phyloP scores from a whole-genome alignment of 2,329 filamentous ascomycete genomes.

The Monosporascus sp. region DNA sequence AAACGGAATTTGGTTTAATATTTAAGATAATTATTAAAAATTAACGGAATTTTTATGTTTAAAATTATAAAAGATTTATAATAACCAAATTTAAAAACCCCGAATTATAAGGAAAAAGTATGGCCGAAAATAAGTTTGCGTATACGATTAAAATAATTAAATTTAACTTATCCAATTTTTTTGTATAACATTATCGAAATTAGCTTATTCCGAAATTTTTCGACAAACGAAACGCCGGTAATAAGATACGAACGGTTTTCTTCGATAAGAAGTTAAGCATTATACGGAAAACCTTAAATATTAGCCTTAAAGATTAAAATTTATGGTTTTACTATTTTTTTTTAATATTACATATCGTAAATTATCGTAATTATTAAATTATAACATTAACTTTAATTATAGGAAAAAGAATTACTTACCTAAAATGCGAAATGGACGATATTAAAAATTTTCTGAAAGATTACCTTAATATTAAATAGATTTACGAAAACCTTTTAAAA shows the following conservation, averaged over 20 bases:
- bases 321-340: conserved; percentile 97
- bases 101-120: conserved; percentile 48
- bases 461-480: conserved; percentile 63
- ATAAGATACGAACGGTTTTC: conserved; percentile 40
- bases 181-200: conserved; percentile 89
- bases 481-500: conserved; percentile 80
- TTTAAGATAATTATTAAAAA: conserved; percentile 85
- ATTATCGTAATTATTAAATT: conserved; percentile 40
- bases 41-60: conserved; percentile 91
- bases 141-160: conserved; percentile 89
- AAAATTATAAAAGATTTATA: conserved; percentile 81
- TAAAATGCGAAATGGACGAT: conserved; percentile 65
- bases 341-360: conserved; percentile 65
- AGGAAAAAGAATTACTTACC: conserved; percentile 59
- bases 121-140: conserved; percentile 76
- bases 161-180: conserved; percentile 85
- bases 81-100: conserved; percentile 67
- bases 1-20: conserved; percentile 77
- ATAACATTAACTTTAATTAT: conserved; percentile 61
- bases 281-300: conserved; percentile 74
- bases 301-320: conserved; percentile 89
- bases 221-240: conserved; percentile 60
- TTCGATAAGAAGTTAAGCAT: conserved; percentile 73
- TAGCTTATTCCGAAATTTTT: conserved; percentile 76
- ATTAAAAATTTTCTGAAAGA: conserved; percentile 61